Conservation (phyloP, 352 stramenopile species). For the Phytophthora fragariaefolia region DNA sequence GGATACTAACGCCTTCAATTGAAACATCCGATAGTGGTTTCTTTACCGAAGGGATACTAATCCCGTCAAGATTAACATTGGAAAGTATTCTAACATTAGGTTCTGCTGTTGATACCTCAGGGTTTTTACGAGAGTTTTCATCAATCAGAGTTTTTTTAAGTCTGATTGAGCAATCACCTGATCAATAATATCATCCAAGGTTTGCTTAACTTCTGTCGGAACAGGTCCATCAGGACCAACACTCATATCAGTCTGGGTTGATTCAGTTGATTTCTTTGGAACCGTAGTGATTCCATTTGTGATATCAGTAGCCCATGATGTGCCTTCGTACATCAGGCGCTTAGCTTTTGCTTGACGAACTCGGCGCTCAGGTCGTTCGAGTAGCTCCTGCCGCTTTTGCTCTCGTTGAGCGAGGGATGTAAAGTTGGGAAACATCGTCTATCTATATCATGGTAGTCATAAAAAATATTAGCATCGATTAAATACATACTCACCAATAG, state of each 20-base stretch:
- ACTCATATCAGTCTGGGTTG: conserved; percentile 20
- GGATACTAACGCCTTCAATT: no score
- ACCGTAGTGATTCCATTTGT: not conserved
- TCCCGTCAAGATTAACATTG: not conserved
- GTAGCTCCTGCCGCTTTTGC: conserved; percentile 13
- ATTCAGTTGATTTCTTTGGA: conserved; percentile 10
- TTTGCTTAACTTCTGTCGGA: not conserved
- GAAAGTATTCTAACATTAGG: no score
- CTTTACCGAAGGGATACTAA: no score
- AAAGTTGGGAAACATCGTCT: conserved; percentile 4
- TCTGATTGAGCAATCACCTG: not conserved
- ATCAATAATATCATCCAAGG: not conserved
- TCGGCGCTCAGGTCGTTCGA: conserved; percentile 11
- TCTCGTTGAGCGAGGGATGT: conserved; percentile 2
- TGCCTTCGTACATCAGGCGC: no score
- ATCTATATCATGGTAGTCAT: not conserved
- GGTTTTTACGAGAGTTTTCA: conserved; percentile 6
- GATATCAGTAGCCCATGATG: conserved; percentile 15
- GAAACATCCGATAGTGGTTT: no score
- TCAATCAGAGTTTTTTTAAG: conserved; percentile 20
- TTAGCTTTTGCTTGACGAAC: no score
- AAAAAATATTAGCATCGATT: not conserved
- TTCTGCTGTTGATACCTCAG: conserved; percentile 1
- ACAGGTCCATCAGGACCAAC: not conserved
- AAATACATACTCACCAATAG: no score